Base-by-base conservation (phyloP, 2,329 filamentous ascomycete genomes). In the Diaporthe destruens region DNA sequence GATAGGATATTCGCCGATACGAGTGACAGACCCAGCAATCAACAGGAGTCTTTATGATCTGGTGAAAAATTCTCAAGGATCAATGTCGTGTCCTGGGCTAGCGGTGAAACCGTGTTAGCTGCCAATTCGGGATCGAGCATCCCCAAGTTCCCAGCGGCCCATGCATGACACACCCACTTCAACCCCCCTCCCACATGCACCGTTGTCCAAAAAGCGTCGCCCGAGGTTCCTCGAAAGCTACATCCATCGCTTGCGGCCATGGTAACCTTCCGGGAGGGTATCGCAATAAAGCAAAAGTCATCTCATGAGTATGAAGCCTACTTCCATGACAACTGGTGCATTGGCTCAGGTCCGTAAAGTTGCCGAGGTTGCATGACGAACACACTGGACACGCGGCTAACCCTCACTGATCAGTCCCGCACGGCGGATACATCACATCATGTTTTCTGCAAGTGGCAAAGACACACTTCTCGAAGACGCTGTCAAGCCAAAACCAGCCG, bases 361-460 rank as follows among this genome's bases (percentile, higher is more conserved):
- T 66, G 61, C 61, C 61, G 61, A 53, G 61, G 61, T 20, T 20
- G 39, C 61, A 53, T 14, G 14, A 39, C 39, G 32, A 25, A 11
- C 39, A 42, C 39, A 5, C 61, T 66, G 47, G 25, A 3, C 47
- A 53, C 47, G 5, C 12, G 44, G 61, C 61, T 66, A 36, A 66
- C 29, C 4, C 12, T 7, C 3, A 39, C 20, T 51, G 8, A 12
- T 6, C 54, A 83, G 82, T 86, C n/a, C 85, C 85, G 2, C 84
- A 87, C 69, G 85, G 85, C 72, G 85, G 85, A 54, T 87, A 85
- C 71, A 81, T 85, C 3, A 81, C 84, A 6, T 79, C 81, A 14
- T 79, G 82, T 56, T 80, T 87, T 66, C 77, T 85, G 47, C 76
- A 78, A 4, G 82, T 80, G 2, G 81, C 82, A 16, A 77, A 75